Conservation (phyloP, 257 asterid species). For the Nicotiana noctiflora region DNA sequence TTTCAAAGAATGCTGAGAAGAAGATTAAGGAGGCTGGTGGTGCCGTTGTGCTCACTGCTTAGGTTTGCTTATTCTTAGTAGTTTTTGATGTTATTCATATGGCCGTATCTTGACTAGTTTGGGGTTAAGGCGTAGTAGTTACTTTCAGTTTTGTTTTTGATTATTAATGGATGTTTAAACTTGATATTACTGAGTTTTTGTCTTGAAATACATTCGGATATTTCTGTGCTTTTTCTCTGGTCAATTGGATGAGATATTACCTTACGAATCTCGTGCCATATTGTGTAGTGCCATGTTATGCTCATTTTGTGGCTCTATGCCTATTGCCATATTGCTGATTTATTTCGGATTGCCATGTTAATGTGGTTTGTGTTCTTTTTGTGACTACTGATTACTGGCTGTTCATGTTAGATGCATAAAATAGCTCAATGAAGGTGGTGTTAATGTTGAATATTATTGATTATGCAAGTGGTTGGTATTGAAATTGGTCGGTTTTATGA, state of each 20-base stretch:
- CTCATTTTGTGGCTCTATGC: neutral
- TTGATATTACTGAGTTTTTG: neutral
- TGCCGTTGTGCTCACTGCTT: conserved; percentile 60
- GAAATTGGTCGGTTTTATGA: neutral
- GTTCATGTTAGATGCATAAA: neutral
- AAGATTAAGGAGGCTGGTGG: conserved; percentile 67
- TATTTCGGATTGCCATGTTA: neutral
- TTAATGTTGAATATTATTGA: neutral
- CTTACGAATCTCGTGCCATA: neutral
- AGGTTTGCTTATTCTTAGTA: conserved; percentile 14
- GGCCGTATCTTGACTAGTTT: neutral
- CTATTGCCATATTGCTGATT: neutral
- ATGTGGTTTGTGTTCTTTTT: neutral
- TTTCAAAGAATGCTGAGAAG: conserved; percentile 55
- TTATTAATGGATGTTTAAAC: neutral
- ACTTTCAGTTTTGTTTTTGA: neutral
- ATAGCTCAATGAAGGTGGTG: neutral
- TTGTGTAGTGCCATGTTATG: neutral
- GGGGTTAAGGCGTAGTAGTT: neutral
- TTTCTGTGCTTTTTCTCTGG: neutral
- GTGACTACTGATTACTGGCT: neutral
- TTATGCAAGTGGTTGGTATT: too few species aligned
- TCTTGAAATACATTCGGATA: neutral
- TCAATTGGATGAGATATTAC: neutral
- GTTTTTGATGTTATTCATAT: conserved; percentile 1